Conservation (phyloP, 129 eudicot genomes). For the Flaveria sonorensis region DNA sequence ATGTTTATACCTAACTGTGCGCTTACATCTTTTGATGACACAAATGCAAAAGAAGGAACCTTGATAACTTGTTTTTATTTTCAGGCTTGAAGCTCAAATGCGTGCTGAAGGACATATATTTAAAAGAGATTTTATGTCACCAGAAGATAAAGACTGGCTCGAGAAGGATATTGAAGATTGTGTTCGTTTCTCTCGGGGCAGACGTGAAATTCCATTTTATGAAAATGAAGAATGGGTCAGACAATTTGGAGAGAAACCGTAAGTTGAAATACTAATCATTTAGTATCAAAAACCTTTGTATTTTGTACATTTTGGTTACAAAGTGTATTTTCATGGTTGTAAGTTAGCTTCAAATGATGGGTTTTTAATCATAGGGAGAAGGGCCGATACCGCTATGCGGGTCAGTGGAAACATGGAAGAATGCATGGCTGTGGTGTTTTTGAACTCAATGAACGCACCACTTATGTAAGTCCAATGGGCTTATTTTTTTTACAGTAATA, state of each 20-base stretch:
- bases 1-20: constrained; percentile 36
- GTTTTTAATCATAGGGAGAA: constrained; percentile 60
- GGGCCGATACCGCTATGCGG: constrained; percentile 96
- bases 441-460: constrained; percentile 75
- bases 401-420: constrained; percentile 96
- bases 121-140: constrained; percentile 77
- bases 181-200: constrained; percentile 48
- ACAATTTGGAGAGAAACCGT: constrained; percentile 75
- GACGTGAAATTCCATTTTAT: constrained; percentile 65
- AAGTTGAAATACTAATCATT: constrained; percentile 32
- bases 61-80: constrained; percentile 9
- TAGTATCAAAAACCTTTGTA: background rate
- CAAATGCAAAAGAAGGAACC: background rate
- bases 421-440: constrained; percentile 86
- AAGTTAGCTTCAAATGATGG: constrained; percentile 7
- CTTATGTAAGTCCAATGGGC: constrained; percentile 53
- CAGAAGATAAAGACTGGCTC: constrained; percentile 88
- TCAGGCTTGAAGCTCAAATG: constrained; percentile 86
- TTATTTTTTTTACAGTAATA: background rate
- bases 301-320: background rate
- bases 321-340: background rate
- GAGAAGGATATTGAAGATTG: constrained; percentile 91
- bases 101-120: constrained; percentile 82
- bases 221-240: constrained; percentile 70
- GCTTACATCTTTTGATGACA: background rate